phyloP scores from a whole-genome alignment of 768 basidiomycete species.

The Amanita rubescens region DNA sequence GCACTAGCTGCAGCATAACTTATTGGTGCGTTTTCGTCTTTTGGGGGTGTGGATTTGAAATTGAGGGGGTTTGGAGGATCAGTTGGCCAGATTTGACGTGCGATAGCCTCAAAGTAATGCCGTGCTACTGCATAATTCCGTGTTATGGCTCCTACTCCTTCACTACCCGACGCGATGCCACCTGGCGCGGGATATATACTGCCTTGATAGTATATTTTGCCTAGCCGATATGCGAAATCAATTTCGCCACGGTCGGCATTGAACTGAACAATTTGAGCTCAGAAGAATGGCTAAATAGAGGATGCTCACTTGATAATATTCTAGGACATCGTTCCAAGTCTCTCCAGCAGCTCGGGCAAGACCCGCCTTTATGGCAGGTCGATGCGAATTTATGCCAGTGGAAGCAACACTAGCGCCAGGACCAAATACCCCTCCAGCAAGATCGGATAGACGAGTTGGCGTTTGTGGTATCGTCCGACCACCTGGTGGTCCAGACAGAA shows the following conservation, averaged over 20 bases:
- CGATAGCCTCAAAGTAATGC: constrained; percentile 80
- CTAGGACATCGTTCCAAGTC: constrained; percentile 88
- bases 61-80: constrained; percentile 56
- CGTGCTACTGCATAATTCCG: constrained; percentile 71
- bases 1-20: constrained; percentile 73
- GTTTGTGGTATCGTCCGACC: constrained; percentile 81
- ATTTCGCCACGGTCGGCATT: constrained; percentile 90
- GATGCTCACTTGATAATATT: constrained; percentile 70
- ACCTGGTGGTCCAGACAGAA: constrained; percentile 82
- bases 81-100: constrained; percentile 81
- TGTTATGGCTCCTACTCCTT: constrained; percentile 86
- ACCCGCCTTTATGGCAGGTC: constrained; percentile 79
- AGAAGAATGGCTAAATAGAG: not conserved
- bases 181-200: constrained; percentile 78
- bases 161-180: constrained; percentile 80
- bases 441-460: constrained; percentile 77
- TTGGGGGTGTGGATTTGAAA: constrained; percentile 30
- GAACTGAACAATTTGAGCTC: constrained; percentile 47
- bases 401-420: constrained; percentile 92
- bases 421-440: constrained; percentile 90
- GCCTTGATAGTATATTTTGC: constrained; percentile 95
- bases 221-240: constrained; percentile 85
- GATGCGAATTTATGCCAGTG: constrained; percentile 63
- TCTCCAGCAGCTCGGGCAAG: constrained; percentile 82
- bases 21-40: constrained; percentile 46